Conservation (phyloP, 345 rosid genomes). For the Conringia planisiliqua region DNA sequence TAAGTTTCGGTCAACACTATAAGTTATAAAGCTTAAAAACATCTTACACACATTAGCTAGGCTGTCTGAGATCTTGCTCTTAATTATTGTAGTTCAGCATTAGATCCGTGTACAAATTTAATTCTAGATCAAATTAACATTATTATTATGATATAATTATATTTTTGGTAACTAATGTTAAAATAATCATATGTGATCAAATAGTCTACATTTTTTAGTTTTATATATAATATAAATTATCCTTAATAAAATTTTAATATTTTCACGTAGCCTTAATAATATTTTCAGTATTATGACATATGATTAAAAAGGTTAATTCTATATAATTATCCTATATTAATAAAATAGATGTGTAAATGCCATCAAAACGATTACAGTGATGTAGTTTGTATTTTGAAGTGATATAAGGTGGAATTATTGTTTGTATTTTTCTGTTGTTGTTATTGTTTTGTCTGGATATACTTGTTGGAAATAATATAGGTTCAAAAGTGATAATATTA, state of each 20-base stretch:
- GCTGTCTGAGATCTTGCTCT: constrained; percentile 1
- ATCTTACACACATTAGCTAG: not conserved
- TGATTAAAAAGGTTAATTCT: no score
- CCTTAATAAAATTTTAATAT: no score
- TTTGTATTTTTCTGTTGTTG: not conserved
- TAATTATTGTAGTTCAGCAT: not conserved
- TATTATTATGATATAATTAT: no score
- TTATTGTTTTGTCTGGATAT: not conserved
- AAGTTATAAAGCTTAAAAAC: not conserved
- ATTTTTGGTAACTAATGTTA: no score
- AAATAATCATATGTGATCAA: no score
- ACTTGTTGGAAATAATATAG: not conserved
- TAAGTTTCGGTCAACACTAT: not conserved
- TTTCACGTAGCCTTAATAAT: no score
- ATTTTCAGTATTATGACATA: no score
- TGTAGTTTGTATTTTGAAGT: not conserved
- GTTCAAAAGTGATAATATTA: not conserved
- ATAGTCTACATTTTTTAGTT: no score
- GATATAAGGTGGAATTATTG: not conserved
- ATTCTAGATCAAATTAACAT: not conserved
- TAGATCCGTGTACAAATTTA: not conserved
- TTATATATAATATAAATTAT: no score
- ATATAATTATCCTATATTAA: no score
- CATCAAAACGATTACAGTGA: not conserved
- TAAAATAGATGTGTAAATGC: not conserved